Conservation (phyloP, 2,329 filamentous ascomycete genomes). For the Penicillium sp. region DNA sequence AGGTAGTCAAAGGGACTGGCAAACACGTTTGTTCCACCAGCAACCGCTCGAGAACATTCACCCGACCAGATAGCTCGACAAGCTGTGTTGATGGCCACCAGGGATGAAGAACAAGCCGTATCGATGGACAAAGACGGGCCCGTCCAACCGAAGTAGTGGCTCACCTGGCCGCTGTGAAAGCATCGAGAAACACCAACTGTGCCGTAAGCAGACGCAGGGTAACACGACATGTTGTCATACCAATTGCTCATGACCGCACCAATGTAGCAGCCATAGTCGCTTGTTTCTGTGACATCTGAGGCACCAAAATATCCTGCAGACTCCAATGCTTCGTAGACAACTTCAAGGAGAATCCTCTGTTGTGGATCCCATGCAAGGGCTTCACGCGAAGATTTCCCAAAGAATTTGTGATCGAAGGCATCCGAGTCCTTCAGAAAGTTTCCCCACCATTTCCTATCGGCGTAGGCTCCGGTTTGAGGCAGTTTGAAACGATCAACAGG, state of each 20-base stretch:
- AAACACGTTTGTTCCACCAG: constrained; percentile 21
- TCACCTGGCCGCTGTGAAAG: constrained; percentile 31
- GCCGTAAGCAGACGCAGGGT: constrained; percentile 16
- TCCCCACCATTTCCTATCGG: constrained; percentile 20
- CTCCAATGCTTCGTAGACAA: not conserved
- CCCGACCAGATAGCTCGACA: not conserved
- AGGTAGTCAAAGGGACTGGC: constrained; percentile 26
- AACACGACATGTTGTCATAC: constrained; percentile 17
- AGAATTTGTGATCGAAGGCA: constrained; percentile 26
- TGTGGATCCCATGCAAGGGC: constrained; percentile 26
- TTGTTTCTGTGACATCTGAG: no score
- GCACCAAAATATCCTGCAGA: not conserved
- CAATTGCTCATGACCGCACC: no score
- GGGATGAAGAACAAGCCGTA: constrained; percentile 41
- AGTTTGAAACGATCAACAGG: constrained; percentile 21
- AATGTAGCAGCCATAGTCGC: constrained; percentile 23
- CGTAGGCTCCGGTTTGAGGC: constrained; percentile 14
- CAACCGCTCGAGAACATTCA: constrained; percentile 24
- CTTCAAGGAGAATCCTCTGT: constrained; percentile 15
- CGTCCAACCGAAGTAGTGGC: constrained; percentile 42
- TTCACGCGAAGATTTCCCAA: constrained; percentile 22
- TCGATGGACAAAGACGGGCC: constrained; percentile 42
- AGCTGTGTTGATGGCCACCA: constrained; percentile 32
- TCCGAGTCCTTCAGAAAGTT: not conserved
- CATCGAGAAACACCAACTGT: constrained; percentile 17